Percentiles rank a stretch among this genome's conserved stretches.
These are phyloP conservation scores for Fusarium zealandicum DNA, from an alignment of 2,329 filamentous ascomycete species.

Conservation along the genomic window DNA sequence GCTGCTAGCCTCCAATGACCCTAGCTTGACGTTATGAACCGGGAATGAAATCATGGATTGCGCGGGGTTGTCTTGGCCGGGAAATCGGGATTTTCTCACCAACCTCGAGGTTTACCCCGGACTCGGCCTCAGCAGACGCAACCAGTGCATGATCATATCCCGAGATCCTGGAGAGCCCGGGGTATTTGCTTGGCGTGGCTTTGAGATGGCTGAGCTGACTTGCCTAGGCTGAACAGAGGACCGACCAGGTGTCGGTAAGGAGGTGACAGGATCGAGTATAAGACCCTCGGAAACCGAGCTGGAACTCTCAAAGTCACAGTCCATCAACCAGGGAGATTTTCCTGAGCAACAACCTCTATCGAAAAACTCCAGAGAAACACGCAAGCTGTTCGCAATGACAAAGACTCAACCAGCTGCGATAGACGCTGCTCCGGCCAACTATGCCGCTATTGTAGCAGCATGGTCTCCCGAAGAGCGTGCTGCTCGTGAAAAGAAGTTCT, in stretches of 20 bases:
- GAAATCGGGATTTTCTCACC: conserved; percentile 5
- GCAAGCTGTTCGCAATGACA: neutral
- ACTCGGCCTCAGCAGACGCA: neutral
- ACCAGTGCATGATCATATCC: neutral
- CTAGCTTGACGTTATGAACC: neutral
- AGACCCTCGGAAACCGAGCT: conserved; percentile 4
- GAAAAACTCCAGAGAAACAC: neutral
- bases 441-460: conserved; percentile 28
- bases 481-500: conserved; percentile 14
- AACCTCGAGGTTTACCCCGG: conserved; percentile 5
- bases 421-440: conserved; percentile 16
- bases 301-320: no score
- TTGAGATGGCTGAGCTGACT: neutral
- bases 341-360: neutral
- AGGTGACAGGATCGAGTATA: conserved; percentile 5
- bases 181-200: neutral
- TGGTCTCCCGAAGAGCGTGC: conserved; percentile 22
- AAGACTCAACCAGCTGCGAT: conserved; percentile 2
- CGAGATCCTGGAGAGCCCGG: conserved; percentile 15
- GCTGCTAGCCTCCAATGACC: conserved; percentile 1
- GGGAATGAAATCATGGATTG: neutral
- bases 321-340: neutral
- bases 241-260: neutral
- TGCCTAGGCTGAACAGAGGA: neutral
- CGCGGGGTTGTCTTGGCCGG: neutral